Percentiles rank a stretch among this genome's conserved stretches.
Conservation (phyloP, 345 rosid species). For the Durio zibethinus region DNA sequence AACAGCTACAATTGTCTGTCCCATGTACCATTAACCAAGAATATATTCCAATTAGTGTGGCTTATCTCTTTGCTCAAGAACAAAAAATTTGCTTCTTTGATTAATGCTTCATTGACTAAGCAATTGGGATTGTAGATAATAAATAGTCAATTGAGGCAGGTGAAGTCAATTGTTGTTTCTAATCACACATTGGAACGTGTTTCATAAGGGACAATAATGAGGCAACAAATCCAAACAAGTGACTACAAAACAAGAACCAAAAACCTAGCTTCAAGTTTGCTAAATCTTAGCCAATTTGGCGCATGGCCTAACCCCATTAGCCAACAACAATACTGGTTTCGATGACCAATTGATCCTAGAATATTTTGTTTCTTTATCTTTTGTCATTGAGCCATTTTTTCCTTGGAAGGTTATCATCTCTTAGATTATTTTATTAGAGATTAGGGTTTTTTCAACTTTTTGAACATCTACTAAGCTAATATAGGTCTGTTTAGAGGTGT, state of each 20-base stretch:
- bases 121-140: not conserved
- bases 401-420: not conserved
- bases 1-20: slow-evolving; percentile 20
- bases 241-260: slow-evolving; percentile 18
- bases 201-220: not conserved
- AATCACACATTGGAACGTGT: not conserved
- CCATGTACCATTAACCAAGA: slow-evolving; percentile 3
- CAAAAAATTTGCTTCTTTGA: not conserved
- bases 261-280: not conserved
- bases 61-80: not conserved
- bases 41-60: not conserved
- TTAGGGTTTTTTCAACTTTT: not conserved
- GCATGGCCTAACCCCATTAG: not conserved
- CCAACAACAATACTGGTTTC: not conserved
- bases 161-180: slow-evolving; percentile 1
- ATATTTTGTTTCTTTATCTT: not conserved
- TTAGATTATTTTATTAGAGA: not conserved
- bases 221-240: slow-evolving; percentile 11
- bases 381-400: not conserved
- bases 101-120: slow-evolving; percentile 20
- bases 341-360: not conserved
- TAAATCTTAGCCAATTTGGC: not conserved
- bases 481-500: not conserved
- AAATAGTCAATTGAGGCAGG: slow-evolving; percentile 27
- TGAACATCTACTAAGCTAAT: not conserved